Base-by-base conservation (phyloP, 331 rosid species). In the Quercus lobata region DNA sequence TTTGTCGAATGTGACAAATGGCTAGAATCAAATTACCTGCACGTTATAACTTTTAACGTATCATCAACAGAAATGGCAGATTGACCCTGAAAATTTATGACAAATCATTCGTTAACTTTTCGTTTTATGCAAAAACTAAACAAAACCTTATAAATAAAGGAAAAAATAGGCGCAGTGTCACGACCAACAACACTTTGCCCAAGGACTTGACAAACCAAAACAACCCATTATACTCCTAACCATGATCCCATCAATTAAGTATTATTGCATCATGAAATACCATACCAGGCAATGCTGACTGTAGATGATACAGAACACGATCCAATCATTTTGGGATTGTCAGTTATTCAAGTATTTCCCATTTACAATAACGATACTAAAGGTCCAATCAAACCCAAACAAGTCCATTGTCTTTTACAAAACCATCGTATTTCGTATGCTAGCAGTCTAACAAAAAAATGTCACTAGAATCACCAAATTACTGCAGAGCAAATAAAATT, bases 61-160 rank as follows among this genome's bases (percentile, higher is more conserved):
- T 86, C 92, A 52, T 89, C 92, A 75, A 91, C 90, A 24, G 96
- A 88, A 70, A 89, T 60, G 46, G 89, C 89, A 66, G 90, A 86
- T 1, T 86, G 89, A 75, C 88, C 94, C 97, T 91, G 97, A 85
- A 80, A 88, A 74, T 71, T 75, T 73, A 91, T 71, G 79, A 86
- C 72, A 71, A 61, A 78, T 80, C 58, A 65, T 75, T 80, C 78
- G 63, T 86, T 77, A 84, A 76, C 58, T 74, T 72, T 77, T 81
- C 82, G 74, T 41, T 76, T 27, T 73, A 16, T 58, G 66, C 46
- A 56, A 71, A 69, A 78, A 79, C 68, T 60, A 77, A 55, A 58
- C 62, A 54, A 72, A 81, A n/a, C 6, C 53, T 35, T 10, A 9
- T 8, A 68, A 9, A 35, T 35, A 68, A 46, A 19, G 7, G 25